phyloP scores from a whole-genome alignment of 2,329 filamentous ascomycete species.

The Dactylellina sp. region DNA sequence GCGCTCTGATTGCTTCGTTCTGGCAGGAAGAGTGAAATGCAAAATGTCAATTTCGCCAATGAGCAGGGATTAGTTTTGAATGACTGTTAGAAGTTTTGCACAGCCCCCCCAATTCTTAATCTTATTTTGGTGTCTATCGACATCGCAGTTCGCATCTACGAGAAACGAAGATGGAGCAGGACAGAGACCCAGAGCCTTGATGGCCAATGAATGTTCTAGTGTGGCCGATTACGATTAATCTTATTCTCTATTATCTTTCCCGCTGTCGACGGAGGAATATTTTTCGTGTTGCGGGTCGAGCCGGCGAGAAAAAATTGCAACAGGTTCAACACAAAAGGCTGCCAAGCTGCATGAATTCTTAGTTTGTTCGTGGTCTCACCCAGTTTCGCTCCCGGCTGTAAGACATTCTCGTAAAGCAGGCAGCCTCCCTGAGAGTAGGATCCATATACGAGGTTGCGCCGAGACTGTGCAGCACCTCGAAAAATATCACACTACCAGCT shows the following conservation, averaged over 20 bases:
- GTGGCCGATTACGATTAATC: background rate
- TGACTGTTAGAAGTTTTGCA: conserved; percentile 19
- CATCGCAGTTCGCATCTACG: conserved; percentile 30
- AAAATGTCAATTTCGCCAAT: conserved; percentile 18
- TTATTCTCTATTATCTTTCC: background rate
- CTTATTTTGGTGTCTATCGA: conserved; percentile 23
- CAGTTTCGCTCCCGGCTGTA: no score
- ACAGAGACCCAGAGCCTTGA: no score
- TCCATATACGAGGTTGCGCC: no score
- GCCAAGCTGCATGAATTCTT: no score
- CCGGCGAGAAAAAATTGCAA: background rate
- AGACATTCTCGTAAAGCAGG: no score
- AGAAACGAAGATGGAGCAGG: background rate
- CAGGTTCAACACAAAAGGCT: conserved; percentile 15
- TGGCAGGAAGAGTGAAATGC: conserved; percentile 13
- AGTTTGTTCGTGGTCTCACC: no score
- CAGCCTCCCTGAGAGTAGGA: no score
- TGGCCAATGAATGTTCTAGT: no score
- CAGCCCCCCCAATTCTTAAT: conserved; percentile 31
- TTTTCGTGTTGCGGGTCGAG: background rate
- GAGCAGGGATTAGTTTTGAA: conserved; percentile 26
- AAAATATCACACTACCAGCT: no score
- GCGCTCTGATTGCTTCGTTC: conserved; percentile 22
- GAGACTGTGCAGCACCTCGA: no score
- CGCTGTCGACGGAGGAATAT: conserved; percentile 4